phyloP scores from a whole-genome alignment of 2,329 filamentous ascomycete genomes.

The Fusarium lateritium region DNA sequence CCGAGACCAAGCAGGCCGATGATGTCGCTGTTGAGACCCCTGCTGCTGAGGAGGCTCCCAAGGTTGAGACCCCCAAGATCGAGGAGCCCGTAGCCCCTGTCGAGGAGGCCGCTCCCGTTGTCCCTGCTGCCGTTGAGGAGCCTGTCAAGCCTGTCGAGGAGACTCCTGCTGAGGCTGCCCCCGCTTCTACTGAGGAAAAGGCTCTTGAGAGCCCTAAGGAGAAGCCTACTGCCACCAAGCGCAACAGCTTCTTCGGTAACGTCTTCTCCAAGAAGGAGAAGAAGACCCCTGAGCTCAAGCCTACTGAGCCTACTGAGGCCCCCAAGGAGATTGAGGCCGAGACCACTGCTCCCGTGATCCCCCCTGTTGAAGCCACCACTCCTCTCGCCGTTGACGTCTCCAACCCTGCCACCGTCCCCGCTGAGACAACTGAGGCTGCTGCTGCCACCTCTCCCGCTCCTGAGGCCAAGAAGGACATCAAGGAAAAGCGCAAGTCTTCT shows the following conservation, averaged over 20 bases:
- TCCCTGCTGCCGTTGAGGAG: conserved; percentile 58
- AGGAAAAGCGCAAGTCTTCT: conserved; percentile 89
- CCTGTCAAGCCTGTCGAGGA: conserved; percentile 54
- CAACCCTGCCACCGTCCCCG: conserved; percentile 62
- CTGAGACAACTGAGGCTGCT: conserved; percentile 63
- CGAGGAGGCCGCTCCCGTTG: conserved; percentile 55
- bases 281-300: conserved; percentile 69
- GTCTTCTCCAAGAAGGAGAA: conserved; percentile 71
- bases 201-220: conserved; percentile 60
- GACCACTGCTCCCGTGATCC: conserved; percentile 71
- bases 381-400: conserved; percentile 70
- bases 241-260: conserved; percentile 69
- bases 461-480: conserved; percentile 74
- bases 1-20: conserved; percentile 57
- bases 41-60: conserved; percentile 55
- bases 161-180: conserved; percentile 54
- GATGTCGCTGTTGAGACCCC: conserved; percentile 51
- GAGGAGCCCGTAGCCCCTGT: conserved; percentile 67
- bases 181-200: conserved; percentile 52
- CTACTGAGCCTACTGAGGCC: conserved; percentile 56
- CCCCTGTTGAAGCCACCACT: conserved; percentile 70
- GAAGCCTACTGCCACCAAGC: conserved; percentile 65
- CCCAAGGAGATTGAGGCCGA: conserved; percentile 64
- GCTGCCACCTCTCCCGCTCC: conserved; percentile 60
- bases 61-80: conserved; percentile 57